Percentiles rank a stretch among this genome's conserved stretches.
phyloP scores from a whole-genome alignment of 148 eudicot species.

The Diospyros lotus region DNA sequence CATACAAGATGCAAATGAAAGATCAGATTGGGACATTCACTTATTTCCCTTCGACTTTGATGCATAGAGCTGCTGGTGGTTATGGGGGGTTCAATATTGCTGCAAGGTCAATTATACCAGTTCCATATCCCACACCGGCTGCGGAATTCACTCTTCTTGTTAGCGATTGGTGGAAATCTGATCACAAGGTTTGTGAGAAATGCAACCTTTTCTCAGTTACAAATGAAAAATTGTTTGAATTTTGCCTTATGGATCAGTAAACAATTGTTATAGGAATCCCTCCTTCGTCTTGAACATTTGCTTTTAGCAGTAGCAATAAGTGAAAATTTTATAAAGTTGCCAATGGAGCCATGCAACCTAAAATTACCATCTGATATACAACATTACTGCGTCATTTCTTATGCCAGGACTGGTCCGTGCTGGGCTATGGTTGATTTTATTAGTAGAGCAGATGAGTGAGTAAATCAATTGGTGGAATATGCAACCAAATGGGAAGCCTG shows the following conservation, averaged over 20 bases:
- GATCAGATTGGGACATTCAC: constrained; percentile 77
- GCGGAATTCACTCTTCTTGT: constrained; percentile 51
- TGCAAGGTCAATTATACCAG: constrained; percentile 47
- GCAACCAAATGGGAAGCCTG: not conserved
- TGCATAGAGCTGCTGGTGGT: constrained; percentile 79
- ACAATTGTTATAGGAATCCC: not conserved
- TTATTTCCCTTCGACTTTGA: constrained; percentile 71
- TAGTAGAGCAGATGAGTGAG: not conserved
- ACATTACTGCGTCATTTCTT: too few relatives aligned
- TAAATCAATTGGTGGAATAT: not conserved
- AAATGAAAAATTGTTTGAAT: not conserved
- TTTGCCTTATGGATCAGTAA: not conserved
- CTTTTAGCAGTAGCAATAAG: too few relatives aligned
- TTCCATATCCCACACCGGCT: constrained; percentile 58
- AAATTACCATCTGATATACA: too few relatives aligned
- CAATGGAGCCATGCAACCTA: too few relatives aligned
- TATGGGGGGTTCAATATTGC: constrained; percentile 60
- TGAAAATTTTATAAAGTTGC: too few relatives aligned
- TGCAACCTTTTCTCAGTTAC: not conserved
- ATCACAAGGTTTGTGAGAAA: constrained; percentile 53
- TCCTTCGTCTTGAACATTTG: too few relatives aligned
- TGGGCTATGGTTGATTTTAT: not conserved
- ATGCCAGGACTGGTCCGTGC: not conserved
- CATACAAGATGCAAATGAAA: constrained; percentile 79
- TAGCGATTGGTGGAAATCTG: constrained; percentile 70